A percentile compares a stretch with the other conserved stretches of the same genome.
These are phyloP conservation scores for Paraphaeosphaeria minitans DNA, from an alignment of 2,329 filamentous ascomycete genomes.

Conservation along the genomic window DNA sequence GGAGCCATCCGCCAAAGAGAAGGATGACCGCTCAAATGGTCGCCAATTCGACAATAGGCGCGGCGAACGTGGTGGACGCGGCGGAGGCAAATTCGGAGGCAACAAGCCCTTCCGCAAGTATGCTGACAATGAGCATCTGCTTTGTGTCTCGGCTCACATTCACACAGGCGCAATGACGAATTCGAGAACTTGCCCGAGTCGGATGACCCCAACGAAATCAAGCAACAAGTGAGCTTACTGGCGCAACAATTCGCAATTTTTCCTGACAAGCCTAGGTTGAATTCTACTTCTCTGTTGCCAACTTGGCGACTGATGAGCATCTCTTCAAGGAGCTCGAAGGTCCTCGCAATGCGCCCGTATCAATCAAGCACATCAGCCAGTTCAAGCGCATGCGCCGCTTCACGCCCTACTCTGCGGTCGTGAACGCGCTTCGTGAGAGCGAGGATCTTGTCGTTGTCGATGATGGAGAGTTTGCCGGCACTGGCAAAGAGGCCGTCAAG, in stretches of 20 bases:
- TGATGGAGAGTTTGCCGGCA: conserved; percentile 64
- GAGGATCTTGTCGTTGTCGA: conserved; percentile 74
- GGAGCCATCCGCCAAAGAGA: conserved; percentile 15
- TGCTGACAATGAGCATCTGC: background rate
- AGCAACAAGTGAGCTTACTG: conserved; percentile 69
- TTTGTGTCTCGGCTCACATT: conserved; percentile 14
- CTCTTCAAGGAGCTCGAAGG: conserved; percentile 80
- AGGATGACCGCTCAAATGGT: conserved; percentile 4
- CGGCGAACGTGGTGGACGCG: background rate
- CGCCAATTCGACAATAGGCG: conserved; percentile 9
- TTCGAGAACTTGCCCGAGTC: conserved; percentile 65
- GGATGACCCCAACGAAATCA: conserved; percentile 79
- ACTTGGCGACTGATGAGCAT: conserved; percentile 87
- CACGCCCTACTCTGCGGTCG: conserved; percentile 82
- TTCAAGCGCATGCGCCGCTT: conserved; percentile 98
- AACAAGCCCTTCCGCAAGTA: conserved; percentile 20
- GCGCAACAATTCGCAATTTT: background rate
- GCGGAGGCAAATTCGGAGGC: conserved; percentile 24
- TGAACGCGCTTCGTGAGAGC: conserved; percentile 82
- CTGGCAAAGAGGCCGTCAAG: conserved; percentile 55
- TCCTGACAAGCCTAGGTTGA: conserved; percentile 69
- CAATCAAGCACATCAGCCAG: conserved; percentile 75
- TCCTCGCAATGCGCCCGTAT: conserved; percentile 78
- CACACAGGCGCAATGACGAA: conserved; percentile 32
- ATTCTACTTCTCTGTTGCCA: conserved; percentile 94